These are phyloP conservation scores for Venturia oleaginea DNA, from an alignment of 2,329 filamentous ascomycete genomes.

Conservation along the genomic window DNA sequence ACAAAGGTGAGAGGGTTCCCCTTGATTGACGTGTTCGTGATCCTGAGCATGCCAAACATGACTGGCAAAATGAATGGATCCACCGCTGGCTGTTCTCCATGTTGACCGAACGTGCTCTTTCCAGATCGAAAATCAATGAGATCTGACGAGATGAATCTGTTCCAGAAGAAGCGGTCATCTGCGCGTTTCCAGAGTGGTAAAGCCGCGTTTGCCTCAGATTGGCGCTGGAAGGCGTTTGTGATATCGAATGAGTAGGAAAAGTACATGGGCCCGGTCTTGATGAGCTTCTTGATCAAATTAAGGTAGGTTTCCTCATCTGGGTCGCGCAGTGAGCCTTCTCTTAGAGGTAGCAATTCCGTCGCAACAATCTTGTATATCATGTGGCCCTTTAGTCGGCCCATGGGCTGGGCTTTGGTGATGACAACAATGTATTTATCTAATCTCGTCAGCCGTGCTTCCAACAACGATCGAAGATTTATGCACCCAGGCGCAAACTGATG, in stretches of 20 bases:
- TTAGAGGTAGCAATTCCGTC: slow-evolving; percentile 88
- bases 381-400: slow-evolving; percentile 87
- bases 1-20: slow-evolving; percentile 73
- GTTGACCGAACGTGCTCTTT: slow-evolving; percentile 22
- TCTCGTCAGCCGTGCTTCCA: slow-evolving; percentile 13
- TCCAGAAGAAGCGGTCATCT: slow-evolving; percentile 99
- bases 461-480: slow-evolving; percentile 11
- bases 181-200: slow-evolving; percentile 81
- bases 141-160: slow-evolving; percentile 83
- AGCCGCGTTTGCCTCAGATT: slow-evolving; percentile 63
- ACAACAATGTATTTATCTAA: slow-evolving; percentile 94
- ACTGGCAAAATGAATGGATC: slow-evolving; percentile 93
- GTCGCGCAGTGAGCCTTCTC: slow-evolving; percentile 84
- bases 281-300: slow-evolving; percentile 66
- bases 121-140: slow-evolving; percentile 78
- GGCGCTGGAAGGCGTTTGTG: slow-evolving; percentile 93
- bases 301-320: slow-evolving; percentile 92
- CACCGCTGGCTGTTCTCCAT: slow-evolving; percentile 60
- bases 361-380: slow-evolving; percentile 90
- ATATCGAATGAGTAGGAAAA: slow-evolving; percentile 97
- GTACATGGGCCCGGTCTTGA: slow-evolving; percentile 85
- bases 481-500: slow-evolving; percentile 87
- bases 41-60: slow-evolving; percentile 93
- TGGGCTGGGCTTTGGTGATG: slow-evolving; percentile 86
- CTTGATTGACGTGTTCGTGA: slow-evolving; percentile 79